phyloP scores from a whole-genome alignment of 306 rosid species.

The Cucumis hystrix region DNA sequence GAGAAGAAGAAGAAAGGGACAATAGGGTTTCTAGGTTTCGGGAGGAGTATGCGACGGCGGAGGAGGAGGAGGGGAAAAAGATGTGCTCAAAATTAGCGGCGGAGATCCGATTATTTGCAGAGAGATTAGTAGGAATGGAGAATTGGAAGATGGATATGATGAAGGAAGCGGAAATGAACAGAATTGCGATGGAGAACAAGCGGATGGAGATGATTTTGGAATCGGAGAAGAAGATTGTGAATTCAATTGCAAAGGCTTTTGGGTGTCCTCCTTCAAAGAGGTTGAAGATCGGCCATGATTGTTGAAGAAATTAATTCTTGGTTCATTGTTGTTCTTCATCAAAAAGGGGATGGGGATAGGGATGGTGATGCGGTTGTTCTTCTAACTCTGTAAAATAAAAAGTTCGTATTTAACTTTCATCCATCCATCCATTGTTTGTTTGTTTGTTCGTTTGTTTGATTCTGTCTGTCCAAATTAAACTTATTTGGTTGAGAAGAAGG shows the following conservation, averaged over 20 bases:
- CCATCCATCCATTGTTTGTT: neutral
- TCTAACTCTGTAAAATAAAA: neutral
- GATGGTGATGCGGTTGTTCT: neutral
- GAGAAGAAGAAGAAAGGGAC: slow-evolving; percentile 3
- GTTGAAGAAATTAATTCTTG: neutral
- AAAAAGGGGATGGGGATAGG: neutral
- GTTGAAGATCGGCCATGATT: slow-evolving; percentile 16
- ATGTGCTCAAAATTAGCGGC: slow-evolving; percentile 30
- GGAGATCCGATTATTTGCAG: slow-evolving; percentile 50
- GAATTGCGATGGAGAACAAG: slow-evolving; percentile 78
- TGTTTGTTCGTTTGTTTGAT: neutral
- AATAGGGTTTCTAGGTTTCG: slow-evolving; percentile 9
- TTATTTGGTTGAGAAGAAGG: no score
- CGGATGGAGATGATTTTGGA: slow-evolving; percentile 48
- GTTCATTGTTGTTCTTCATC: neutral
- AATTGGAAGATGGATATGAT: slow-evolving; percentile 64
- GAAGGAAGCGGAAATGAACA: slow-evolving; percentile 60
- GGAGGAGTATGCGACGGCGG: neutral
- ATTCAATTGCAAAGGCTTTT: slow-evolving; percentile 59
- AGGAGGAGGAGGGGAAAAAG: slow-evolving; percentile 6
- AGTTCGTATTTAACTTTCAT: neutral
- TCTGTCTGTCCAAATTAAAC: neutral
- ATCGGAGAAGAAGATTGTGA: slow-evolving; percentile 49
- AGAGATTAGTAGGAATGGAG: slow-evolving; percentile 54
- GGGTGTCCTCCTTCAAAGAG: slow-evolving; percentile 32